Evolutionary conservation across 257 asterid genomes (phyloP).

Genomic region (Coffea canephora): DNA sequence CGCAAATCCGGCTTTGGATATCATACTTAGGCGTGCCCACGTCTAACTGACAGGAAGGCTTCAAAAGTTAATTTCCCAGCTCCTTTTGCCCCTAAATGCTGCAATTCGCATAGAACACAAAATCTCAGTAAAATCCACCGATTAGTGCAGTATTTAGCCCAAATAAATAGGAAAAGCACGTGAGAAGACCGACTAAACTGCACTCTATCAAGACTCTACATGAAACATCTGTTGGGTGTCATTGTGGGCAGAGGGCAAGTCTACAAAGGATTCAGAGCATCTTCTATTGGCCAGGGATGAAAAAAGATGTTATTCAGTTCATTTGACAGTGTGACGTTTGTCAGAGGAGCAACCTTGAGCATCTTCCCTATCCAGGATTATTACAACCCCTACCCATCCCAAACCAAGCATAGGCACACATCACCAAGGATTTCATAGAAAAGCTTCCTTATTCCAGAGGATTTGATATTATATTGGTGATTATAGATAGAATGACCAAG

Average conservation of each 20-base stretch:
- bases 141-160: no score
- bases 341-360: not conserved
- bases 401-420: not conserved
- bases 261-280: not conserved
- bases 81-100: no score
- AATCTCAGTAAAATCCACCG: no score
- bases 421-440: not conserved
- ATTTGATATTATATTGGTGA: not conserved
- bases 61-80: no score
- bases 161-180: no score
- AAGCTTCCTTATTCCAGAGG: not conserved
- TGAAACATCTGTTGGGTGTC: not conserved
- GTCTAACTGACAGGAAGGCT: no score
- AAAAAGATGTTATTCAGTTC: not conserved
- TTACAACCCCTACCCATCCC: not conserved
- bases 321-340: not conserved
- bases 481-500: not conserved
- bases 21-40: no score
- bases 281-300: not conserved
- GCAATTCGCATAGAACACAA: no score
- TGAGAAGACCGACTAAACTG: no score
- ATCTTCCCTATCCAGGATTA: not conserved
- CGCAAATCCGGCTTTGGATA: no score
- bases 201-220: no score
- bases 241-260: not conserved